Evolutionary conservation across 2,329 filamentous ascomycete species (phyloP), one percentile per base, ranked within the genome.

Genomic region (Teratosphaeria viscida): DNA sequence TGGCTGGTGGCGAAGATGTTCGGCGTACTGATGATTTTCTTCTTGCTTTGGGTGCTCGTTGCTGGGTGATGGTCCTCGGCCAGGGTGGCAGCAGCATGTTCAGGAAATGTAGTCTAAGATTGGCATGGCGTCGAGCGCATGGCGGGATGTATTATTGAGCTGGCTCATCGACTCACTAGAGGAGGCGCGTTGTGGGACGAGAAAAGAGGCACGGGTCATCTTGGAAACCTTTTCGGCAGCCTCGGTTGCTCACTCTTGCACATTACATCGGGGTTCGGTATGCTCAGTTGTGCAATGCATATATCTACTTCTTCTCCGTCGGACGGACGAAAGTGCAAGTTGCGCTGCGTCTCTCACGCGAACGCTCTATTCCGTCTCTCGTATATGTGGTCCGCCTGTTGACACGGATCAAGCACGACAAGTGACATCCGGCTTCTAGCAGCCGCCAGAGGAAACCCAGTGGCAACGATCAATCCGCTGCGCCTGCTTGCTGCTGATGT

Each of bases 1-100:
- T 97, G 92, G 94, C 78, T 99, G 64, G 86, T 97, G 67, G 91
- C 91, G 34, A 81, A 80, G 78, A 88, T 89, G 85, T 88, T 88
- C 74, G 85, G 92, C 62, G 90, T 96, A 56, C 76, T 97, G 67
- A 96, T 96, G 92, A 92, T 95, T 73, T 95, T 74, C 65, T 73
- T 73, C 58, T 63, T 73, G 59, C 60, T 73, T 19, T 73, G 71
- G 71, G 70, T 73, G 19, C 61, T 72, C 32, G 65, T 73, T 49
- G 71, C 71, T 16, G 71, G 69, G n/a, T 70, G n/a, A 19, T 6
- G 1, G 7, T 23, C 6, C 16, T n/a, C 6, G 16, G 5, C 2
- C 43, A 55, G n/a, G 43, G n/a, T n/a, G 8, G n/a, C 10, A 10
- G 43, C 43, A 23, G 26, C 5, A 10, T 19, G n/a, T 49, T 14